Conservation (phyloP, 1,284 basidiomycete genomes). For the Macrocystidia cucumis region DNA sequence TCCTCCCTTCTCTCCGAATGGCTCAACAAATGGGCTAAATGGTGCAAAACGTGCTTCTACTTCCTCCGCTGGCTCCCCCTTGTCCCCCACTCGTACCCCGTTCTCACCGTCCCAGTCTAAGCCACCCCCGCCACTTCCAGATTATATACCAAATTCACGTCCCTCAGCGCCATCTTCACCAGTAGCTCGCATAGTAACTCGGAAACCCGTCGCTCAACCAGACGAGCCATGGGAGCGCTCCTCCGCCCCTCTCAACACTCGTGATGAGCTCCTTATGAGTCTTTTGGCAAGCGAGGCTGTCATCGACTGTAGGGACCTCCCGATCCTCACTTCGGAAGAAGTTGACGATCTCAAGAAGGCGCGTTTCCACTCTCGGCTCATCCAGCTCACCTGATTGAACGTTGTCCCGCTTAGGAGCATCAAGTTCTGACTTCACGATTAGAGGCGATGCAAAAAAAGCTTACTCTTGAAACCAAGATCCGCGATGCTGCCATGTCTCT, state of each 20-base stretch:
- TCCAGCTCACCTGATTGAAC: not conserved
- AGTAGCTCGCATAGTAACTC: constrained; percentile 2
- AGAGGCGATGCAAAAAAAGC: constrained; percentile 57
- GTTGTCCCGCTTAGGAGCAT: constrained; percentile 45
- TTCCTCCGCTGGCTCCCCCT: constrained; percentile 11
- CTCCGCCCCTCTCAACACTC: constrained; percentile 38
- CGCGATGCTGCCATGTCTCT: constrained; percentile 72
- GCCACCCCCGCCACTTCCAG: not conserved
- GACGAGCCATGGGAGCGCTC: constrained; percentile 29
- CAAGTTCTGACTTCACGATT: constrained; percentile 56
- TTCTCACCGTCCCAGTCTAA: constrained; percentile 2
- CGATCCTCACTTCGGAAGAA: constrained; percentile 75
- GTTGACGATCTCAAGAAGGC: constrained; percentile 91
- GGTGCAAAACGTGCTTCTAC: constrained; percentile 9
- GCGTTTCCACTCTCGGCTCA: constrained; percentile 13
- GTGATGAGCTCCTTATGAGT: constrained; percentile 77
- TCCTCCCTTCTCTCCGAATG: constrained; percentile 14
- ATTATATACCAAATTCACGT: not conserved
- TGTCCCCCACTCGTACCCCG: constrained; percentile 7
- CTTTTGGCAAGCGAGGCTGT: constrained; percentile 84
- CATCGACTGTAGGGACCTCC: constrained; percentile 70
- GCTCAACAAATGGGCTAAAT: constrained; percentile 8
- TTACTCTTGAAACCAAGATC: constrained; percentile 71
- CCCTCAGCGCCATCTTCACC: not conserved
- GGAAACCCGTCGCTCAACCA: constrained; percentile 20